Base-by-base conservation (phyloP, 805 yeast genomes). In the Lipomyces starkeyi region DNA sequence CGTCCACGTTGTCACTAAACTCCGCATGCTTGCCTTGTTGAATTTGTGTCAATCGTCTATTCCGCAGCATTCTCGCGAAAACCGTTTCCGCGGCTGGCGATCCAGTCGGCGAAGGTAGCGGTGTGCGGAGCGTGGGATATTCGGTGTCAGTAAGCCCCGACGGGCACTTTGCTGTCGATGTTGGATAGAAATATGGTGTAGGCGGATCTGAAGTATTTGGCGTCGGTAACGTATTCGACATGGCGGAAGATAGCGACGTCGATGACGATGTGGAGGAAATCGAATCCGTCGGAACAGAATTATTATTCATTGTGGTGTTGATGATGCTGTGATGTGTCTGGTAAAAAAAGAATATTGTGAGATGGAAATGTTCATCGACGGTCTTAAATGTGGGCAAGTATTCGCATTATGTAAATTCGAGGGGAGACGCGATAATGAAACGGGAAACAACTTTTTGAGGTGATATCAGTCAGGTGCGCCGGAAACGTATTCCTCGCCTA, bases 91-190 rank as follows among this genome's bases (percentile, higher is more conserved):
- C 61, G 27, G 40, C 58, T n/a, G 66, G 58, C 32, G 64, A 54
- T n/a, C 60, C 54, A 9, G 67, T 63, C 27, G 66, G 69, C 54
- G 62, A 67, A 25, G 64, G 64, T 37, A 49, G 11, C 22, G 69
- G 67, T n/a, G 67, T 63, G 34, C 58, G 62, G 11, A 61, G 25
- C 0, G n/a, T n/a, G 17, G 56, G 17, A 43, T n/a, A n/a, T 3
- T n/a, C 11, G 1, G 40, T 11, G 17, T 11, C 4, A 35, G 40
- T 14, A 35, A 35, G 14, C 40, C 14, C 40, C 5, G 1, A 11
- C 40, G 40, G 13, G 17, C 17, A 35, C 40, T 35, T 11, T 35
- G 9, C 40, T 35, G 49, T 6, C 49, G 49, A 43, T 8, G 49
- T 17, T n/a, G 49, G 49, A 43, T 17, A 43, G n/a, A 43, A 43